Conservation (phyloP, 2,329 filamentous ascomycete species). For the Mollisia scopiformis region DNA sequence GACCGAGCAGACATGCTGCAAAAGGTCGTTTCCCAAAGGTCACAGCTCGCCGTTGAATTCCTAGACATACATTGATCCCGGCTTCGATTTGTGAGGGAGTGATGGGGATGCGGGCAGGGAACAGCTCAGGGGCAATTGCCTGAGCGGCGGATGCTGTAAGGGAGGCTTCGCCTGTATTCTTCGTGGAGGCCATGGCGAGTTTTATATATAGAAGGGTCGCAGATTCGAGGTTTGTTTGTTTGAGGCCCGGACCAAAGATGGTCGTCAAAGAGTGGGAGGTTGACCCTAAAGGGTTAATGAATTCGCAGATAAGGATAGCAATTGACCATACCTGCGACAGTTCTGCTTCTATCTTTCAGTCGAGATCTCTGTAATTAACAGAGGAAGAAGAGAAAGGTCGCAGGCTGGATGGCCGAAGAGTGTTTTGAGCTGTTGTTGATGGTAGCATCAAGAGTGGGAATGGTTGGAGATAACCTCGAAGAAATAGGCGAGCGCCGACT, state of each 20-base stretch:
- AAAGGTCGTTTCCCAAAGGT: constrained; percentile 52
- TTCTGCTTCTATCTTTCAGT: background rate
- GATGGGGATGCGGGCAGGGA: constrained; percentile 41
- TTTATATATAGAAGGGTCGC: background rate
- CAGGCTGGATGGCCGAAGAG: constrained; percentile 1
- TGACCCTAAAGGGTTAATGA: background rate
- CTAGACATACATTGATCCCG: constrained; percentile 43
- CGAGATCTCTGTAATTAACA: background rate
- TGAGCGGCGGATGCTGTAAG: constrained; percentile 29
- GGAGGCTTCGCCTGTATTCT: constrained; percentile 26
- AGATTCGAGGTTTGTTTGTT: background rate
- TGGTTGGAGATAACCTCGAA: constrained; percentile 9
- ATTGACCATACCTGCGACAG: constrained; percentile 19
- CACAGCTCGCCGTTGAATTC: constrained; percentile 46
- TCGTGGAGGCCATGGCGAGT: constrained; percentile 20
- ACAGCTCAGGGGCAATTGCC: constrained; percentile 34
- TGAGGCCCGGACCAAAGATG: background rate
- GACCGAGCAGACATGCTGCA: constrained; percentile 49
- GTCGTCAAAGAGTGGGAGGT: background rate
- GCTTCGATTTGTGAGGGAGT: constrained; percentile 43
- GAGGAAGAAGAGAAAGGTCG: constrained; percentile 13
- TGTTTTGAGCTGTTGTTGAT: constrained; percentile 10
- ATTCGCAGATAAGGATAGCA: constrained; percentile 7
- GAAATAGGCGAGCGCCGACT: constrained; percentile 18
- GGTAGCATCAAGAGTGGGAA: constrained; percentile 19